Percentiles rank a stretch among this genome's conserved stretches.
Evolutionary conservation across 495 filamentous ascomycete genomes (phyloP).

Genomic region (Penicillium cinerascens): DNA sequence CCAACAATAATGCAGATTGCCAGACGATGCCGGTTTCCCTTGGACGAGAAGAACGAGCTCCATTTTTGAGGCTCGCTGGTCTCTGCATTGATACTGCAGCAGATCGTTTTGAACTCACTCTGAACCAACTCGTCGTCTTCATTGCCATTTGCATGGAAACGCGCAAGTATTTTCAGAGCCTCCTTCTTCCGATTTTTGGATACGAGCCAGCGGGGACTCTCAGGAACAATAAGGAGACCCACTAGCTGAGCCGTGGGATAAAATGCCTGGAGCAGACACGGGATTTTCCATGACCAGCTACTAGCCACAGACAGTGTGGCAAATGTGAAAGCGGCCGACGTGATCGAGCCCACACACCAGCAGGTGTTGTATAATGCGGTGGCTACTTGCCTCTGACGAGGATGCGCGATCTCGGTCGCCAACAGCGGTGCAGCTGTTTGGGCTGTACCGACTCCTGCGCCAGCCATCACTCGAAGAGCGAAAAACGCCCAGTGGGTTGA

Average conservation of each 20-base stretch:
- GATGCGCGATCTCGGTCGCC: conserved; percentile 24
- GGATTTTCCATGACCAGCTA: conserved; percentile 23
- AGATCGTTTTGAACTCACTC: conserved; percentile 34
- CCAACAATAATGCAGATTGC: conserved; percentile 56
- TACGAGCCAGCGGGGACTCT: conserved; percentile 39
- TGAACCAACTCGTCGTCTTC: conserved; percentile 25
- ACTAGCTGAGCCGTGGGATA: conserved; percentile 17
- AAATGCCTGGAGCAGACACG: conserved; percentile 20
- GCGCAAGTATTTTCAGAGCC: conserved; percentile 34
- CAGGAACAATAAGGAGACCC: conserved; percentile 16
- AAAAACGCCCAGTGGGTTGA: conserved; percentile 24
- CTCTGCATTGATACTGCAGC: conserved; percentile 48
- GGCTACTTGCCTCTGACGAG: conserved; percentile 23
- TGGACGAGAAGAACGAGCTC: conserved; percentile 57
- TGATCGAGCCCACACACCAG: conserved; percentile 21
- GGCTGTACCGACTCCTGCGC: conserved; percentile 17
- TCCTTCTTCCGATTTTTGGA: conserved; percentile 34
- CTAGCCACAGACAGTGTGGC: conserved; percentile 14
- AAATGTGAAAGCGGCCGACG: conserved; percentile 16
- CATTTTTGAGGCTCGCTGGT: conserved; percentile 17
- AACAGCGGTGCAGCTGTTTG: conserved; percentile 24
- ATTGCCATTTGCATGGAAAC: conserved; percentile 35
- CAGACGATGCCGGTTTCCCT: conserved; percentile 63
- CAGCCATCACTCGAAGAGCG: conserved; percentile 17
- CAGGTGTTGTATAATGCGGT: conserved; percentile 23